A percentile compares a stretch with the other conserved stretches of the same genome.
phyloP scores from a whole-genome alignment of 1,139 yeast genomes.

The Geotrichum cucujoidarum region DNA sequence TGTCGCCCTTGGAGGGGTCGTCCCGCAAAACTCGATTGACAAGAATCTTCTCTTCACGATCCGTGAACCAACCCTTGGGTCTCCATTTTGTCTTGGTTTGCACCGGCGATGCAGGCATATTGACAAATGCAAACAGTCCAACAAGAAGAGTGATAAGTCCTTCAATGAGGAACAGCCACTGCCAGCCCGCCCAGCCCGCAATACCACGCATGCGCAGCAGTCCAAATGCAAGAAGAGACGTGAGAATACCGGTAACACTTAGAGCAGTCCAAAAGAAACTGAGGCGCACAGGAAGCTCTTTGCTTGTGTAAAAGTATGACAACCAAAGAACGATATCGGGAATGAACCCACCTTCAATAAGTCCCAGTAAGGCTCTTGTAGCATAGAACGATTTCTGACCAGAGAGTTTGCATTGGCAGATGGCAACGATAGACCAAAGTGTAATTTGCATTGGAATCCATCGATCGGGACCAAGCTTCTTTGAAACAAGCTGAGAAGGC shows the following conservation, averaged over 20 bases:
- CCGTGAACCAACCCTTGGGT: constrained; percentile 58
- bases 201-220: constrained; percentile 42
- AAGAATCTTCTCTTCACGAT: constrained; percentile 53
- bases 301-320: constrained; percentile 48
- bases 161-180: constrained; percentile 55
- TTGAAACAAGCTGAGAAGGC: constrained; percentile 52
- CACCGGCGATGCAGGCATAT: constrained; percentile 53
- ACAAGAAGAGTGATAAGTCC: constrained; percentile 48
- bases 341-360: constrained; percentile 52
- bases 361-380: constrained; percentile 46
- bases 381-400: constrained; percentile 40
- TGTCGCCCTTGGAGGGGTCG: constrained; percentile 63
- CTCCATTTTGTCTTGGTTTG: constrained; percentile 47
- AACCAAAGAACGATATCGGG: constrained; percentile 50
- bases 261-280: constrained; percentile 45
- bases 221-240: constrained; percentile 44
- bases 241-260: constrained; percentile 30
- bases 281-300: constrained; percentile 45
- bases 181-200: constrained; percentile 45
- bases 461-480: constrained; percentile 49
- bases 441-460: constrained; percentile 51
- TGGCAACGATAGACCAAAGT: constrained; percentile 49
- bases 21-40: constrained; percentile 58
- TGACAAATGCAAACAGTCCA: constrained; percentile 47
- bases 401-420: constrained; percentile 42